Evolutionary conservation across 78 protist species (phyloP).

Genomic region (Dictyostelium purpureum): DNA sequence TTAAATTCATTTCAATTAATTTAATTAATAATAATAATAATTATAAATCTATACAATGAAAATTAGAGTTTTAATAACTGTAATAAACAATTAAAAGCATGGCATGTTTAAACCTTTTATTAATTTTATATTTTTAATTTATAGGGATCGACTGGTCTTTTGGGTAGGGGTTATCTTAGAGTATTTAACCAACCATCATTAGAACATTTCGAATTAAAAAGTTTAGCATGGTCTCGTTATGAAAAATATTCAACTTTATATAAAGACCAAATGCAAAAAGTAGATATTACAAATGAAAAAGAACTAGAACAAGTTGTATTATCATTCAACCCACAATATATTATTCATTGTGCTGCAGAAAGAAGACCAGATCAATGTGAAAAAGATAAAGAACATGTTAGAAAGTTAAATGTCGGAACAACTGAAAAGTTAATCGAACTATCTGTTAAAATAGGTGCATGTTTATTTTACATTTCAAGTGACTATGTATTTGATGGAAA

Average conservation of each 20-base stretch:
- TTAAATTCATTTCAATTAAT: not conserved
- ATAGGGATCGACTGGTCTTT: conserved; percentile 44
- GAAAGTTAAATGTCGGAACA: conserved; percentile 26
- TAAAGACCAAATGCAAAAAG: not conserved
- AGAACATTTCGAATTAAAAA: not conserved
- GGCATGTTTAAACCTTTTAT: no score
- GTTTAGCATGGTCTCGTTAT: conserved; percentile 45
- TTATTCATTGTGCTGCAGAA: conserved; percentile 66
- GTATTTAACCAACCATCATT: not conserved
- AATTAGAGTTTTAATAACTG: not conserved
- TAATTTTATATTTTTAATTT: no score
- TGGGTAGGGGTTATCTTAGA: conserved; percentile 66
- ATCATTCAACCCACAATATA: conserved; percentile 12
- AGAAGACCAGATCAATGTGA: conserved; percentile 61
- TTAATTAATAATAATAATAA: no score
- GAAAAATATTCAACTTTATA: conserved; percentile 33
- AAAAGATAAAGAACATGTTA: conserved; percentile 35
- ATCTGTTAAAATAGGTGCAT: not conserved
- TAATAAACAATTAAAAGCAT: not conserved
- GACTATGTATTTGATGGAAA: conserved; percentile 73
- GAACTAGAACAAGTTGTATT: not conserved
- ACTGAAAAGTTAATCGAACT: conserved; percentile 11
- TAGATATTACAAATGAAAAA: not conserved
- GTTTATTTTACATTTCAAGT: conserved; percentile 4
- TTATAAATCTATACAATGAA: not conserved